Conservation (phyloP, 257 asterid genomes). For the Rauvolfia tetraphylla region DNA sequence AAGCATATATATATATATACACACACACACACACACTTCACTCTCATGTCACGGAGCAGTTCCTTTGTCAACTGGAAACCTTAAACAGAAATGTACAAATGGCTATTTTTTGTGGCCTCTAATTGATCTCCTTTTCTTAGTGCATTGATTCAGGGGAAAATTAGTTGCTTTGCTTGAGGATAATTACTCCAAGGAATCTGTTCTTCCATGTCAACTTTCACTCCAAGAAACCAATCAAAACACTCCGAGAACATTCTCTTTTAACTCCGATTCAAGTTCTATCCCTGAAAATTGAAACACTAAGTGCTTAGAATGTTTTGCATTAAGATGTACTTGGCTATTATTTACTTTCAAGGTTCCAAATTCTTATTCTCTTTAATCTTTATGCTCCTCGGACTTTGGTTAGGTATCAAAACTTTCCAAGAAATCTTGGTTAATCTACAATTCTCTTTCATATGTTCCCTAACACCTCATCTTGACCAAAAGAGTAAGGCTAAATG, state of each 20-base stretch:
- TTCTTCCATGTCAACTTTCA: constrained; percentile 27
- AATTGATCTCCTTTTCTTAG: constrained; percentile 11
- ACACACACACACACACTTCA: too few relatives aligned
- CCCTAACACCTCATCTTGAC: too few relatives aligned
- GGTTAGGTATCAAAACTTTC: neutral
- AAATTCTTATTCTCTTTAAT: constrained; percentile 22
- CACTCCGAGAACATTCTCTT: constrained; percentile 11
- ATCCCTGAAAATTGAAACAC: constrained; percentile 1
- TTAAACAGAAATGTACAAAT: neutral
- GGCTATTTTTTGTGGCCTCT: neutral
- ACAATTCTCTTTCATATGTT: neutral
- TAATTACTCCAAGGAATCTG: constrained; percentile 31
- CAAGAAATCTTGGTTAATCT: neutral
- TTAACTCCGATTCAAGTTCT: constrained; percentile 12
- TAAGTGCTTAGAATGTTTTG: constrained; percentile 19
- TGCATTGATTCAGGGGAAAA: neutral
- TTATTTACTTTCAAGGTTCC: constrained; percentile 10
- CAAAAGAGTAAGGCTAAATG: too few relatives aligned
- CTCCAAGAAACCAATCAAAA: constrained; percentile 27
- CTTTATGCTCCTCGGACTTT: neutral
- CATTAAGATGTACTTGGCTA: constrained; percentile 9
- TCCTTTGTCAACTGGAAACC: constrained; percentile 10
- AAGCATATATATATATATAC: too few relatives aligned
- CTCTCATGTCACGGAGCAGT: too few relatives aligned
- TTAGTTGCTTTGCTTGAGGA: constrained; percentile 13